Evolutionary conservation across 257 asterid genomes (phyloP), one percentile per base, ranked within the genome.

Genomic region (Scutellaria galericulata): DNA sequence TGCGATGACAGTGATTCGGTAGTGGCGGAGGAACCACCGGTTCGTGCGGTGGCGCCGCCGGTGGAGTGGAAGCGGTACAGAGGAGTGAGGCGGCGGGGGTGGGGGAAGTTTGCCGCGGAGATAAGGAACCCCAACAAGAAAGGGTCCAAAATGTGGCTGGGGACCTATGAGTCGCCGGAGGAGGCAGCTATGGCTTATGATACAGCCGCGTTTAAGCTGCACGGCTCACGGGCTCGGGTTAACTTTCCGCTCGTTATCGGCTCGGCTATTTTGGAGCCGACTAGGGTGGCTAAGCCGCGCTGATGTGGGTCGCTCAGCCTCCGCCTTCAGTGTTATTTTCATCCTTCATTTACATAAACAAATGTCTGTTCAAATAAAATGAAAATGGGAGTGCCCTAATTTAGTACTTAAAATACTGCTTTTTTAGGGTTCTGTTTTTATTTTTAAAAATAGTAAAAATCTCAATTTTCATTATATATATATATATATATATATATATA

Each of bases 161-260:
- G 91, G 37, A 80, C 91, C 10, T 84, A 86, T 18, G 79, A 78
- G 84, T 82, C 86, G 53, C 82, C 87, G 2, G 86, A 86, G 75
- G 91, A 86, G 46, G 91, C 91, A 10, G 91, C 89, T 20, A 6
- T 84, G 81, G 89, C 89, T 18, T 84, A 82, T 10, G 91, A 86
- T 27, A 60, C 42, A 10, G 82, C 84, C 1, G 87, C 87, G 7
- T 83, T 81, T 14, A 56, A 74, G 51, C 68, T 81, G 35, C 87
- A 76, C 58, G 88, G 91, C 2, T 53, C 85, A 0, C 72, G 77
- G 37, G 88, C 91, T 6, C 52, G 75, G 74, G 77, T 86, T 18
- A 86, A 86, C 31, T 86, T 84, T 22, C 87, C 91, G 1, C 78
- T 79, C 56, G 79, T 84, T 1, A 41, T 86, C 31, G 89, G 89